Base-by-base conservation (phyloP, 2,329 filamentous ascomycete genomes). In the Aspergillus sclerotialis region DNA sequence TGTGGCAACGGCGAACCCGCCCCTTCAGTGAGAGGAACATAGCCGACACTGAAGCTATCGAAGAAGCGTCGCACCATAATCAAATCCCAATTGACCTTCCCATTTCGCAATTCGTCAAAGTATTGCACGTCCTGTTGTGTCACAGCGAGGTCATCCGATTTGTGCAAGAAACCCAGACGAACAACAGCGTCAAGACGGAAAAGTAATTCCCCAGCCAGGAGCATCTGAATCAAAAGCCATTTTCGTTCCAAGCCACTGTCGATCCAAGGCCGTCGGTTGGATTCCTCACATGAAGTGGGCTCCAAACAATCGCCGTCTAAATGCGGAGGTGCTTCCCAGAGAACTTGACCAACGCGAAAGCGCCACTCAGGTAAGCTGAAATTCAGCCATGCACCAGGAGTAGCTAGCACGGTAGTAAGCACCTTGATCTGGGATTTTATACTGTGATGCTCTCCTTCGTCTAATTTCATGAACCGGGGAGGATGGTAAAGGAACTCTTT, bases 1-100 rank as follows among this genome's bases (percentile, higher is more conserved):
- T 32, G 27, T 32, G 11, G 6, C 4, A 4, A 25, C 18, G 2
- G 37, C 4, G 7, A 35, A 29, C 7, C 9, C 10, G 5, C 6
- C 16, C 9, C 44, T 28, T 27, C 44, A 32, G 11, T 36, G 33
- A 7, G 43, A 32, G 7, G 26, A 31, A 33, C 19, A 23, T 51
- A 58, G 18, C 42, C 45, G 11, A 72, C 60, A 12, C 59, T 49
- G n/a, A 76, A 55, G 32, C 68, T 73, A 28, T 73, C 67, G 19
- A 75, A 52, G 32, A 76, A 75, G 3, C 69, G 61, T 14, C 70
- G 64, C 5, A 69, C 69, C 12, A 72, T 59, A 2, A 77, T 60
- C 15, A 78, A 52, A 50, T 76, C 72, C 73, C 73, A 77, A 33
- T 74, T 66, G 4, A 71, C 59, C 44, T 77, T 76, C 4, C 60